These are phyloP conservation scores for Vitis hybrid DNA, from an alignment of 177 flowering plant genomes.

Conservation along the genomic window DNA sequence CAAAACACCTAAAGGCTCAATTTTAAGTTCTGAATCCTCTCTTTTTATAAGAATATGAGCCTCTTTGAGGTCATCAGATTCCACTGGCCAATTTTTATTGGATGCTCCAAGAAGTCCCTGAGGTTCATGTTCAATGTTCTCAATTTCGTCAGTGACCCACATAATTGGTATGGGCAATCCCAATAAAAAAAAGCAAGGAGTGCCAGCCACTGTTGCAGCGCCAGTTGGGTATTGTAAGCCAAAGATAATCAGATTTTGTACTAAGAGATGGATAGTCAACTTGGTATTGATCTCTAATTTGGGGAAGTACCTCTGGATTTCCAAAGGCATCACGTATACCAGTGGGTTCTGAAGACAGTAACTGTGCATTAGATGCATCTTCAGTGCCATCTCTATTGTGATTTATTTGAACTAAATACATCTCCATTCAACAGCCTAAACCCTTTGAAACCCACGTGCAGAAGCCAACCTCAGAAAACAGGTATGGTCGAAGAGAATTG, in stretches of 20 bases:
- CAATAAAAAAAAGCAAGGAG: too few species aligned
- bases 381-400: conserved; percentile 18
- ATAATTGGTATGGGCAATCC: too few species aligned
- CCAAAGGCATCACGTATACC: conserved; percentile 26
- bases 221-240: too few species aligned
- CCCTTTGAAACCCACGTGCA: conserved; percentile 26
- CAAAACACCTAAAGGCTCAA: conserved; percentile 16
- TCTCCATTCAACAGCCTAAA: conserved; percentile 11
- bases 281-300: too few species aligned
- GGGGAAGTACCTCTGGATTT: conserved; percentile 20
- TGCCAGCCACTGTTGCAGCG: too few species aligned
- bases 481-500: conserved; percentile 18
- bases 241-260: conserved; percentile 10
- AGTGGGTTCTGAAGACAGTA: conserved; percentile 20
- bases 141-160: too few species aligned
- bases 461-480: conserved; percentile 22
- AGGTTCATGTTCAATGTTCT: too few species aligned
- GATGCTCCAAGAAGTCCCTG: too few species aligned
- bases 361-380: conserved; percentile 23
- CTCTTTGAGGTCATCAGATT: neutral
- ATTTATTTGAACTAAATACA: conserved; percentile 30
- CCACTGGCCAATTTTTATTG: neutral
- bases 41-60: neutral
- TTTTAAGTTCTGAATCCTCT: conserved; percentile 13
- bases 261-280: neutral